A percentile compares a stretch with the other conserved stretches of the same genome.
Conservation (phyloP, 1,139 yeast genomes). For the Lodderomyces oxycetoniae region DNA sequence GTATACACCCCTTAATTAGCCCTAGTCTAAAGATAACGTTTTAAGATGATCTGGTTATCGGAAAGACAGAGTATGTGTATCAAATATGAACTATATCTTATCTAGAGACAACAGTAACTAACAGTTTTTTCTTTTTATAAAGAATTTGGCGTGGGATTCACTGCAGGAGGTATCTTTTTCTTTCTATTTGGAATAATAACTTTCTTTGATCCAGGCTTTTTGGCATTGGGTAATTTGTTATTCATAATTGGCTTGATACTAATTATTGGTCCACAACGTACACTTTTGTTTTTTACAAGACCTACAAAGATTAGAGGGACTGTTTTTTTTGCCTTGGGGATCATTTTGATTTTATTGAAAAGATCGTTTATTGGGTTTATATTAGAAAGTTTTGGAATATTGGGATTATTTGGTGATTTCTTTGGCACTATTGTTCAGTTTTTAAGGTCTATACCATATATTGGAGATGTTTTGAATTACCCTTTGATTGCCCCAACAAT, state of each 20-base stretch:
- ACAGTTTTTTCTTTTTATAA: conserved; percentile 4
- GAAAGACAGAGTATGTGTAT: conserved; percentile 66
- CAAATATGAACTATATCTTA: background rate
- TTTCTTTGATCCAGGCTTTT: conserved; percentile 81
- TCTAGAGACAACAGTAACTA: background rate
- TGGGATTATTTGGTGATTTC: conserved; percentile 87
- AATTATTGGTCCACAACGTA: conserved; percentile 84
- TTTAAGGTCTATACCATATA: conserved; percentile 77
- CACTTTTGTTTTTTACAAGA: conserved; percentile 77
- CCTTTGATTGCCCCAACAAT: conserved; percentile 77
- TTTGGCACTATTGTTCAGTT: conserved; percentile 89
- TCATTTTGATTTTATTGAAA: conserved; percentile 66
- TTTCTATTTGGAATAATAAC: conserved; percentile 80
- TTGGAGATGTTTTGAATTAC: conserved; percentile 80
- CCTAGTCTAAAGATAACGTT: too few species aligned
- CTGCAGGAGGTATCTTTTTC: conserved; percentile 79
- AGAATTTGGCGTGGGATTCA: conserved; percentile 93
- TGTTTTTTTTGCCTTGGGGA: conserved; percentile 70
- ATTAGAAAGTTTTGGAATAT: conserved; percentile 80
- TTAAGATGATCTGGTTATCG: conserved; percentile 73
- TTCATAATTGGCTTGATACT: conserved; percentile 79
- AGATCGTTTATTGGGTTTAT: conserved; percentile 81
- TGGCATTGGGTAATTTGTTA: conserved; percentile 83
- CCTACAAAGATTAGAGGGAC: conserved; percentile 87
- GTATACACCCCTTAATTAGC: too few species aligned